phyloP scores from a whole-genome alignment of 768 basidiomycete genomes.

The Suillus decipiens region DNA sequence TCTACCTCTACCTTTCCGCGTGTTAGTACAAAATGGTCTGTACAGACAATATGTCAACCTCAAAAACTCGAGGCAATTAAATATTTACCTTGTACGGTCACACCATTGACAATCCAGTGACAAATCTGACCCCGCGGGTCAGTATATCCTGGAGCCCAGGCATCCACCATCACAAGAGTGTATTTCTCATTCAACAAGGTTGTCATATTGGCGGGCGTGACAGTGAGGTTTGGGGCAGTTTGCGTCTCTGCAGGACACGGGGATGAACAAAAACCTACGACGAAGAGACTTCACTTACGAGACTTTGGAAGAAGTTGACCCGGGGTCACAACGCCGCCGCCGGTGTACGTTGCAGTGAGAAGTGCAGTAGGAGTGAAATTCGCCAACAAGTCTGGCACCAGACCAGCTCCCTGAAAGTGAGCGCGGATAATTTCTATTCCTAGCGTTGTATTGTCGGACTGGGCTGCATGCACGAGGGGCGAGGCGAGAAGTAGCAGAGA shows the following conservation, averaged over 20 bases:
- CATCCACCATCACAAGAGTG: conserved; percentile 78
- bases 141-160: conserved; percentile 64
- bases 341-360: conserved; percentile 51
- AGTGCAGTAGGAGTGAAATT: conserved; percentile 64
- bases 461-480: conserved; percentile 33
- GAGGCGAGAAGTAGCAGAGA: conserved; percentile 22
- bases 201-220: conserved; percentile 53
- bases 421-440: conserved; percentile 64
- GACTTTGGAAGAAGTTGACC: conserved; percentile 60
- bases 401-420: conserved; percentile 58
- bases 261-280: background rate
- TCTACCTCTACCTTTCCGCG: conserved; percentile 54
- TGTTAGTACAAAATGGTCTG: conserved; percentile 43
- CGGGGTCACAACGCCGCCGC: conserved; percentile 49
- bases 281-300: conserved; percentile 43
- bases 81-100: conserved; percentile 45
- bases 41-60: background rate
- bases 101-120: conserved; percentile 82
- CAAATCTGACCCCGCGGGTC: conserved; percentile 61
- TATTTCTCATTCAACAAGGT: conserved; percentile 49
- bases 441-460: conserved; percentile 42
- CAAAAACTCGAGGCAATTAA: background rate
- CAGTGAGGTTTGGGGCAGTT: conserved; percentile 51
- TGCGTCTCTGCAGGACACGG: conserved; percentile 48
- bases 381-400: conserved; percentile 63